Evolutionary conservation across 345 rosid genomes (phyloP).

Genomic region (Rubroshorea leprosula): DNA sequence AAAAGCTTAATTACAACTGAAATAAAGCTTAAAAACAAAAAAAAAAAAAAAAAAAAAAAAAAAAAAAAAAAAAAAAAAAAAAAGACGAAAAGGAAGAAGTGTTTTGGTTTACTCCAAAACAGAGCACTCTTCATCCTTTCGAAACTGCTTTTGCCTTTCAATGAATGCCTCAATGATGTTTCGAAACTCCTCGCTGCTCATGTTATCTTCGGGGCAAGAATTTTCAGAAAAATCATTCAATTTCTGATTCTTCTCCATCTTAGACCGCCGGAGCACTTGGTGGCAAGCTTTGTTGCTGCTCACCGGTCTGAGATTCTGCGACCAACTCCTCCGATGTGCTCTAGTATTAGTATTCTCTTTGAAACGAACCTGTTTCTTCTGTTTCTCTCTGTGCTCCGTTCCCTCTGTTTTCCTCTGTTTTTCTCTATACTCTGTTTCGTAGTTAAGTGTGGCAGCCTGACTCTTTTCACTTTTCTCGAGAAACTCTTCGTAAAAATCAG

Average conservation of each 20-base stretch:
- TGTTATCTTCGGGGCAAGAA: constrained; percentile 34
- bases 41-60: too few species aligned
- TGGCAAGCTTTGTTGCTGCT: constrained; percentile 14
- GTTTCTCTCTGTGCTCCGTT: too few species aligned
- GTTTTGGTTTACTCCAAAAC: constrained; percentile 6
- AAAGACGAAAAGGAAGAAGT: not conserved
- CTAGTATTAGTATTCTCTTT: too few species aligned
- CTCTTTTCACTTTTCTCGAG: constrained; percentile 39
- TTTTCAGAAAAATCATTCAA: constrained; percentile 8
- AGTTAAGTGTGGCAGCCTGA: constrained; percentile 8
- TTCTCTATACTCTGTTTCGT: constrained; percentile 20
- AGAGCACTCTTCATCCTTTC: constrained; percentile 43
- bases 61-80: not conserved
- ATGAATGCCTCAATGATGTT: constrained; percentile 53
- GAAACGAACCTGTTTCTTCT: not conserved
- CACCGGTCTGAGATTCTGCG: constrained; percentile 27
- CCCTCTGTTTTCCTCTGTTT: constrained; percentile 18
- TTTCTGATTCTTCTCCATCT: constrained; percentile 28
- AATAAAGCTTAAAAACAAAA: not conserved
- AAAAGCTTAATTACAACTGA: not conserved
- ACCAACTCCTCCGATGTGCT: constrained; percentile 36
- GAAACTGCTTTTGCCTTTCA: constrained; percentile 55
- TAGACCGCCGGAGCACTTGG: constrained; percentile 32
- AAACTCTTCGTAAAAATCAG: constrained; percentile 42
- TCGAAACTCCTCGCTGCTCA: constrained; percentile 66